Base-by-base conservation (phyloP, 805 yeast species). In the Nakazawaea ernobii region DNA sequence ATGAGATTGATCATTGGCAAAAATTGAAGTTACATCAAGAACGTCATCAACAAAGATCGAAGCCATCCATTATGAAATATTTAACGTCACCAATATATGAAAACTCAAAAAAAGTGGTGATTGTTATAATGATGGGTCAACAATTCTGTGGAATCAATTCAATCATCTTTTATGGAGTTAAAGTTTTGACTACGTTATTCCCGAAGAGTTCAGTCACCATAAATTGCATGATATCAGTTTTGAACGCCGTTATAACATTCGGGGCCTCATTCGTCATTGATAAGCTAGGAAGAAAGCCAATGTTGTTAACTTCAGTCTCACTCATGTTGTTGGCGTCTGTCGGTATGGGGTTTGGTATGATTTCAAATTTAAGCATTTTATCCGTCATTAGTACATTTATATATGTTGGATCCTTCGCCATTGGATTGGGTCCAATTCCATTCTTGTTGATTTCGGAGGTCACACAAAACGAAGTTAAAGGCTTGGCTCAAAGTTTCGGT, bases 341-440 rank as follows among this genome's bases (percentile, higher is more conserved):
- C 0, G 54, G 81, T 3, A 77, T 92, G 60, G 83, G 88, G 1
- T 38, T 77, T 20, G 92, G 95, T 2, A 84, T 92, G 35, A 58
- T 78, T 15, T 52, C 61, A 14, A 62, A 70, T 2, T 66, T 67
- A 43, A 70, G 86, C 0, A 30, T 65, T 0, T 51, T 83, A 11
- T 74, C 91, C 1, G 80, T 85, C 1, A 43, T 75, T 1, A 81
- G 90, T 9, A 83, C 90, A 0, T 77, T 88, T 46, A 59, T 75
- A 1, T 91, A 89, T 60, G 90, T 92, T 42, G 80, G 85, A 0
- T 77, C 89, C 27, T 94, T 92, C 69, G 50, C 50, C 30, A 48
- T 48, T 28, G 99, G 99, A 0, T 63, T 90, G 52, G 99, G 99
- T 0, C 99, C 99, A 6, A 90, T 94, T 46, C 99, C 99, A 37